Evolutionary conservation across 352 stramenopile species (phyloP), one percentile per base, ranked within the genome.

Genomic region (Pythium aquatile): DNA sequence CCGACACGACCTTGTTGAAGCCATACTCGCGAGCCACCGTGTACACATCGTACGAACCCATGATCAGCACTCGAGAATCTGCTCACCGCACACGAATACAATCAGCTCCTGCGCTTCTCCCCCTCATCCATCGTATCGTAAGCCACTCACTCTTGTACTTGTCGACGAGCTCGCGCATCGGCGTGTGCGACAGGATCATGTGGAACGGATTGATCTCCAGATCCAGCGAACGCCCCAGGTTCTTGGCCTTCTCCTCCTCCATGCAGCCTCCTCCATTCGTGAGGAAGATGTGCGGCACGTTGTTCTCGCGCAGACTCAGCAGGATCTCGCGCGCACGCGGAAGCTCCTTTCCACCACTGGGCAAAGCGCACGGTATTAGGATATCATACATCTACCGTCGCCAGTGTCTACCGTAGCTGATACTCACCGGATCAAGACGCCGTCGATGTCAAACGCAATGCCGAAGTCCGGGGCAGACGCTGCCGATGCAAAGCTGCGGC

Each of bases 361-460:
- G 20, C 20, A 24, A 24, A 24, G 20, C 20, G 20, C 20, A 24
- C 20, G 20, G 20, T 24, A 24, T 24, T 24, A 24, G 20, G 20
- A 24, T 24, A 24, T 24, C 20, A 24, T 24, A 24, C 20, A 24
- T 24, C 20, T 24, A 24, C 20, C 20, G 20, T 24, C 20, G 20
- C 20, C 20, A 24, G 20, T 24, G 20, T 35, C 17, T 32, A 46
- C 35, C 14, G 2, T 13, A 46, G 30, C 20, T 17, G 24, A 11
- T 39, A 40, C 61, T 89, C 47, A 92, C 85, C 91, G 84, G 48
- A 97, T 86, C 33, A 97, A 70, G 5, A 97, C 91, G 58, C 91
- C 91, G 29, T 97, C 91, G 37, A 97, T 97, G 65, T 97, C 91
- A 65, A 97, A 97, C 8, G 85, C 90, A 46, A 96, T 87, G 40